phyloP scores from a whole-genome alignment of 2,329 filamentous ascomycete genomes.

The Arthroderma sp. region DNA sequence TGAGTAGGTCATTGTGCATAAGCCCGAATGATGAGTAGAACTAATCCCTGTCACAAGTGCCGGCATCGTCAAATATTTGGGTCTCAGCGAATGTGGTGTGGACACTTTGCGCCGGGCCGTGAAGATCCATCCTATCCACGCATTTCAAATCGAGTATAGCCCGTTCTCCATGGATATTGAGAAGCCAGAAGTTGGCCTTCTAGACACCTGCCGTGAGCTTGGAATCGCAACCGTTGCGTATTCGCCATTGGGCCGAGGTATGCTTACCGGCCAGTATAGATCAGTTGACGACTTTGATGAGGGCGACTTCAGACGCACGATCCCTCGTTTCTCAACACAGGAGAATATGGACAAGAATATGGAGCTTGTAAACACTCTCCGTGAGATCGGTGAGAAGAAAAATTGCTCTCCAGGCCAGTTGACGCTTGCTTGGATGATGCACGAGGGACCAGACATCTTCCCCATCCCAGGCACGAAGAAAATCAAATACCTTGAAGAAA shows the following conservation, averaged over 20 bases:
- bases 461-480: too few relatives aligned
- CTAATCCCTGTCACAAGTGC: too few relatives aligned
- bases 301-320: conserved; percentile 33
- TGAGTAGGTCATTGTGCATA: too few relatives aligned
- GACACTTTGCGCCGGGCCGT: conserved; percentile 38
- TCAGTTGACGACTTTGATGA: conserved; percentile 25
- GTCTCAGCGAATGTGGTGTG: conserved; percentile 38
- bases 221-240: conserved; percentile 31
- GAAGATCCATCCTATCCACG: conserved; percentile 37
- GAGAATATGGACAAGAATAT: conserved; percentile 43
- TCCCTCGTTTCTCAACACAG: conserved; percentile 17
- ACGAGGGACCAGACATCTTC: too few relatives aligned
- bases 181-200: conserved; percentile 12
- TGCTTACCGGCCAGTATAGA: conserved; percentile 32
- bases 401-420: conserved; percentile 42
- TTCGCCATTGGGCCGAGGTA: conserved; percentile 30
- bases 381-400: conserved; percentile 38
- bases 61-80: conserved; percentile 42
- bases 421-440: conserved; percentile 46
- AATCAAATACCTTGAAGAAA: too few relatives aligned
- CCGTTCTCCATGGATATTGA: conserved; percentile 40
- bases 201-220: conserved; percentile 18
- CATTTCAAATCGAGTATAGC: conserved; percentile 43
- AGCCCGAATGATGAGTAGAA: too few relatives aligned
- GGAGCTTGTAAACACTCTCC: conserved; percentile 38